Base-by-base conservation (phyloP, 352 stramenopile species). In the Phytophthora brassicae region DNA sequence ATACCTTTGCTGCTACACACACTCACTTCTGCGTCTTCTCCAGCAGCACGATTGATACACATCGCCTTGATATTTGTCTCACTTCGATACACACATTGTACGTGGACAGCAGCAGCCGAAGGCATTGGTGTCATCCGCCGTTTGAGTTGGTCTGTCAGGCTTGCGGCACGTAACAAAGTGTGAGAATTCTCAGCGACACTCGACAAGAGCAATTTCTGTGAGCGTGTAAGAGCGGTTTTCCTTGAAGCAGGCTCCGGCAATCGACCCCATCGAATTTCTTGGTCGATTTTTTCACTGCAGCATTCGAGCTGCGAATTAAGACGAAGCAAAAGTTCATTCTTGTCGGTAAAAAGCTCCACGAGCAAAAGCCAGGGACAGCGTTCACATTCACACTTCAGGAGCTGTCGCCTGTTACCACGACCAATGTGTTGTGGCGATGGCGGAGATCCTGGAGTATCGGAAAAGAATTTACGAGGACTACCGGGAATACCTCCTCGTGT, bases 41-140 rank as follows among this genome's bases (percentile, higher is more conserved):
- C 79, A 0, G 66, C 77, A 13, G 83, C 72, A 26, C 53, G 72
- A 57, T 95, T 95, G 42, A 94, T 88, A 48, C 84, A 92, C 56
- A 95, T 86, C 23, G 74, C 82, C 72, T 92, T 92, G 51, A 95
- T 91, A 22, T 82, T 86, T 4, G 84, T 89, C 26, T 95, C 83
- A 43, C 81, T 90, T 20, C 81, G 69, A 59, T 95, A 94, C 35
- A 92, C 86, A 26, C 80, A 88, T 7, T 86, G 72, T 1, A 85
- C 60, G 28, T 81, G 65, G 31, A 90, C 64, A 41, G 56, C 39
- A 44, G 61, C 56, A 45, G 70, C 46, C 2, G 73, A 64, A 0
- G 71, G 57, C 26, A 66, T 70, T 11, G 68, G 66, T 4, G 71
- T 48, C 60, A 81, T 84, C 23, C 81, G 69, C 17, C 84, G 84